Evolutionary conservation across 2,329 filamentous ascomycete species (phyloP), one percentile per base, ranked within the genome.

Genomic region (Neophaeococcomyces mojaviensis): DNA sequence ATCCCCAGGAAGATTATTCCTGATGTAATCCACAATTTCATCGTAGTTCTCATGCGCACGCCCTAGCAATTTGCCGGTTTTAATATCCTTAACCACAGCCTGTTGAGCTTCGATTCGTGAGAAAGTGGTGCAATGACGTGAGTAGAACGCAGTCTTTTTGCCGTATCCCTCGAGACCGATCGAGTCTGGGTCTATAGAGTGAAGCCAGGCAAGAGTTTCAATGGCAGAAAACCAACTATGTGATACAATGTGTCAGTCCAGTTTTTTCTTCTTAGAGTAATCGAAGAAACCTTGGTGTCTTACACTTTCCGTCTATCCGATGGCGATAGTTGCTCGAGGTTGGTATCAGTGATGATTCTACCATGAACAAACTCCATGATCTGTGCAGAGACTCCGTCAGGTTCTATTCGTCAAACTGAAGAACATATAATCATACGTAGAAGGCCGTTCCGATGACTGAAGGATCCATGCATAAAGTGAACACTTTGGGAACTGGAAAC

Each of bases 301-400:
- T 86, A 76, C 76, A 92, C 84, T 55, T 76, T 74, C 18, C 71
- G 74, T 48, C 87, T 76, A 56, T 88, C 79, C 24, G 68, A 69
- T 0, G 82, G 65, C 8, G 71, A 71, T 10, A 84, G 75, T n/a
- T 71, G 80, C 5, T 85, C 85, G 58, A 92, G 78, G 35, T 79
- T 71, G 32, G 86, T 81, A 16, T 94, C 86, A 62, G 88, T 84
- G 59, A 92, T 84, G 65, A 94, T 90, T 60, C 87, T 81, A 15
- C 88, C 88, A 61, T 88, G 82, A 49, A 94, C 73, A 63, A 87
- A 94, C 63, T 84, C 79, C 87, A 94, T 94, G 59, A 52, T 44
- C 49, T 51, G 28, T 4, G 32, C 18, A 16, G n/a, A n/a, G 15
- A 12, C n/a, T 15, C 20, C 6, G 16, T 19, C 36, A 38, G 20